A percentile compares a stretch with the other conserved stretches of the same genome.
Evolutionary conservation across 345 rosid species (phyloP).

Genomic region (Pistacia integerrima): DNA sequence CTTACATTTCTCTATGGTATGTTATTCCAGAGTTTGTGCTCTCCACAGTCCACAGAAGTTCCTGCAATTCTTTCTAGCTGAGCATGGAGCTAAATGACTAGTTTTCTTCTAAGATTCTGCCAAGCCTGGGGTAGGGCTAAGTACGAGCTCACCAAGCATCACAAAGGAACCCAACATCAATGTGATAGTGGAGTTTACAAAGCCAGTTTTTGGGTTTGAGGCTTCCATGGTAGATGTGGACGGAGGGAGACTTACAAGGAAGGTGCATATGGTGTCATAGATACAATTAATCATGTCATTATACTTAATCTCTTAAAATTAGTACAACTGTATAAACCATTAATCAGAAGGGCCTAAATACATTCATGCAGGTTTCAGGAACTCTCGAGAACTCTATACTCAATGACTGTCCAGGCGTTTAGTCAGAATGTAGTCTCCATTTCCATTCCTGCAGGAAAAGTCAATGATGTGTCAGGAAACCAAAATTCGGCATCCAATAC

Average conservation of each 20-base stretch:
- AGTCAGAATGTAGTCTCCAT: constrained; percentile 35
- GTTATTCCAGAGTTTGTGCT: not conserved
- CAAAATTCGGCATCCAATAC: constrained; percentile 44
- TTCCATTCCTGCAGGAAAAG: constrained; percentile 44
- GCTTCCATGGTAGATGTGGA: constrained; percentile 42
- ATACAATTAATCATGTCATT: not conserved
- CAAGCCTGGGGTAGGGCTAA: constrained; percentile 42
- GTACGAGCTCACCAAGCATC: constrained; percentile 41
- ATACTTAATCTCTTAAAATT: constrained; percentile 9
- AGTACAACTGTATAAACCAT: not conserved
- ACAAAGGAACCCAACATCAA: constrained; percentile 41
- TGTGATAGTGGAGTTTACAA: constrained; percentile 48
- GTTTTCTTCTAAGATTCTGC: constrained; percentile 34
- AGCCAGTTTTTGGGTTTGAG: constrained; percentile 58
- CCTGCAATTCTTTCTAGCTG: not conserved
- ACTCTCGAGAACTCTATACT: constrained; percentile 52
- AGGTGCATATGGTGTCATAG: constrained; percentile 39
- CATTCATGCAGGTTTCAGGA: constrained; percentile 40
- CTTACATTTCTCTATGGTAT: constrained; percentile 53
- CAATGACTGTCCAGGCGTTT: constrained; percentile 36
- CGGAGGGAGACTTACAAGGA: constrained; percentile 61
- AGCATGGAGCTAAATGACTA: constrained; percentile 16
- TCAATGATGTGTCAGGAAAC: constrained; percentile 54
- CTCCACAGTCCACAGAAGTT: not conserved
- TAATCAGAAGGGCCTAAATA: constrained; percentile 10